A percentile compares a stretch with the other conserved stretches of the same genome.
phyloP scores from a whole-genome alignment of 495 filamentous ascomycete genomes.

The Talaromyces thailandensis region DNA sequence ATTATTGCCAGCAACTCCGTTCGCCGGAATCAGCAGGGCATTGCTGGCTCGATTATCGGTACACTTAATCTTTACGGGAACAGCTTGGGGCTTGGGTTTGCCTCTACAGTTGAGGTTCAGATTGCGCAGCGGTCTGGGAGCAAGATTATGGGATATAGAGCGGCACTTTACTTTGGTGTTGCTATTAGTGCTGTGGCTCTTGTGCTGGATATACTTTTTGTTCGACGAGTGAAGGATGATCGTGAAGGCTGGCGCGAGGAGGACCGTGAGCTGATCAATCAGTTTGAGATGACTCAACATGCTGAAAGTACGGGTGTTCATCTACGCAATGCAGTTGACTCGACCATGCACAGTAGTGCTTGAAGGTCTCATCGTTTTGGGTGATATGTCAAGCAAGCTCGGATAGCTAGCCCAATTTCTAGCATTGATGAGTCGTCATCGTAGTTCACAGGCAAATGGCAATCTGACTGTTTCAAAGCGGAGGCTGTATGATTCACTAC shows the following conservation, averaged over 20 bases:
- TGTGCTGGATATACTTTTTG: constrained; percentile 28
- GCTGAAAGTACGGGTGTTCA: not conserved
- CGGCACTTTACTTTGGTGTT: constrained; percentile 34
- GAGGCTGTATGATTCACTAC: too few relatives aligned
- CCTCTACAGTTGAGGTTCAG: constrained; percentile 37
- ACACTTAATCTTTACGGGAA: constrained; percentile 39
- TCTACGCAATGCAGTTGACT: not conserved
- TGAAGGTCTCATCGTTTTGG: not conserved
- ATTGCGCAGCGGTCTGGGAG: constrained; percentile 12
- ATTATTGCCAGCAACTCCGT: constrained; percentile 48
- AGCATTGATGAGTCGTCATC: not conserved
- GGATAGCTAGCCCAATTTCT: not conserved
- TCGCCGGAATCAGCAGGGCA: constrained; percentile 36
- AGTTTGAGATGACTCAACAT: constrained; percentile 9
- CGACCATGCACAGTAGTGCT: not conserved
- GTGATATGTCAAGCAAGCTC: not conserved
- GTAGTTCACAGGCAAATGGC: not conserved
- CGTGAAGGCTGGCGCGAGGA: constrained; percentile 32
- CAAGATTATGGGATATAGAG: constrained; percentile 25
- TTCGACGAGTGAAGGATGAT: constrained; percentile 30
- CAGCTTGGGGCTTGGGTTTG: constrained; percentile 40
- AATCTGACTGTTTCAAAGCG: not conserved
- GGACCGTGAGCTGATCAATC: constrained; percentile 8
- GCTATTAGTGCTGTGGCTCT: constrained; percentile 31
- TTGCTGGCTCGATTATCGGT: constrained; percentile 39